Percentiles rank a stretch among this genome's conserved stretches.
These are phyloP conservation scores for Penicilliopsis zonata DNA, from an alignment of 495 filamentous ascomycete genomes.

Conservation along the genomic window DNA sequence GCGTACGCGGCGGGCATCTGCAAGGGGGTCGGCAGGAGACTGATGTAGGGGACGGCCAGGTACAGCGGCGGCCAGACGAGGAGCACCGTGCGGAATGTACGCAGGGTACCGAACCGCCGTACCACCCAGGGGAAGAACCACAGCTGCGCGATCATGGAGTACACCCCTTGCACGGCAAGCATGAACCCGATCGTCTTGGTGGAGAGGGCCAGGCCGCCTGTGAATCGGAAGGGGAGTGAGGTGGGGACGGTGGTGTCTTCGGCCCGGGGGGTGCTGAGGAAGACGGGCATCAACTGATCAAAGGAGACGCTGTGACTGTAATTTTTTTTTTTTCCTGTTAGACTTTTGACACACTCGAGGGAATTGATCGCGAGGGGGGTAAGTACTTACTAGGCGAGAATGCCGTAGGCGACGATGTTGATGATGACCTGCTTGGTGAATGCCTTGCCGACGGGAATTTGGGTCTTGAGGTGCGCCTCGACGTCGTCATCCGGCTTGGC, in stretches of 20 bases:
- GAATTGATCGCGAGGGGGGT: conserved; percentile 2
- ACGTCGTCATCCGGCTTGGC: conserved; percentile 30
- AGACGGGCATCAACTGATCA: conserved; percentile 85
- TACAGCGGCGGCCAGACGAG: conserved; percentile 82
- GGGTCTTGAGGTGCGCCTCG: conserved; percentile 22
- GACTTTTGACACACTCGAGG: too few relatives aligned
- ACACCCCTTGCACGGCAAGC: conserved; percentile 77
- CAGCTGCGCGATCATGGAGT: conserved; percentile 74
- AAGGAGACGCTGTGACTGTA: conserved; percentile 83
- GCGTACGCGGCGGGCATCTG: conserved; percentile 63
- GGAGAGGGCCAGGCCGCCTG: conserved; percentile 69
- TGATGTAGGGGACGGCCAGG: conserved; percentile 75
- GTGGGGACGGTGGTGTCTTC: conserved; percentile 47
- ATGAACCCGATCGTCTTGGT: conserved; percentile 79
- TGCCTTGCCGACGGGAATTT: conserved; percentile 30
- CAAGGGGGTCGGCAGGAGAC: conserved; percentile 59
- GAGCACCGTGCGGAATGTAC: conserved; percentile 68
- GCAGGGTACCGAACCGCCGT: conserved; percentile 57
- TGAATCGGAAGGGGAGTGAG: conserved; percentile 84
- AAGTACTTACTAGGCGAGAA: conserved; percentile 82
- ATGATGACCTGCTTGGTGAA: conserved; percentile 76
- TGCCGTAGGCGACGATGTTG: conserved; percentile 79
- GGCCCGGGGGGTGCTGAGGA: conserved; percentile 65
- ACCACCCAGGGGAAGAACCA: conserved; percentile 71
- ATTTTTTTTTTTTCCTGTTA: too few relatives aligned